A percentile compares a stretch with the other conserved stretches of the same genome.
phyloP scores from a whole-genome alignment of 352 stramenopile species.

The Pythium dissimile region DNA sequence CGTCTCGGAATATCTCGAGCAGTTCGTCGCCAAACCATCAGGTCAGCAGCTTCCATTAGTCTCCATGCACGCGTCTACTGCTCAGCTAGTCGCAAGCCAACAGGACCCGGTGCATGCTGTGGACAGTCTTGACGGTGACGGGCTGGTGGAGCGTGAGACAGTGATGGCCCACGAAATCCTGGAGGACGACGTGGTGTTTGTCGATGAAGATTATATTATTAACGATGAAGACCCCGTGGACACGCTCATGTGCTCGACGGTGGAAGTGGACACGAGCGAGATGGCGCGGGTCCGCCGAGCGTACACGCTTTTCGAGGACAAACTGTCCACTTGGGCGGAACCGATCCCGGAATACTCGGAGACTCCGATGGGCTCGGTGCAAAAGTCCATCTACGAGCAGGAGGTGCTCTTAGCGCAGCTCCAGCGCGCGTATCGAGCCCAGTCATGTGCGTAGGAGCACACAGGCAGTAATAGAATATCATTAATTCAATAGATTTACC shows the following conservation, averaged over 20 bases:
- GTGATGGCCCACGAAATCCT: background rate
- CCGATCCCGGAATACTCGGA: no score
- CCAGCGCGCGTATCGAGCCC: background rate
- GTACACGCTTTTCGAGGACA: no score
- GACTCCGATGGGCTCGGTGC: background rate
- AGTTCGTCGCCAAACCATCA: no score
- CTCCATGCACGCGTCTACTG: no score
- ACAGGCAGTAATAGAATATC: background rate
- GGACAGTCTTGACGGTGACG: no score
- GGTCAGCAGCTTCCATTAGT: no score
- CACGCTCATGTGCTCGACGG: background rate
- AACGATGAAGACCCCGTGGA: no score
- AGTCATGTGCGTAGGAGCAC: background rate
- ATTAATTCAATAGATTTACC: background rate
- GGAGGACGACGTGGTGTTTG: background rate
- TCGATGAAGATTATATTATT: background rate
- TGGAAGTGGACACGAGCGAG: slow-evolving; percentile 2
- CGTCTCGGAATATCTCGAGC: no score
- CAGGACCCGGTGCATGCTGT: no score
- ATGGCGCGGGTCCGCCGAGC: background rate
- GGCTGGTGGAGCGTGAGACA: no score
- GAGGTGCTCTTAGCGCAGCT: background rate
- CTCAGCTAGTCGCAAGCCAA: no score
- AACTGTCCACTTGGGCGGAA: no score
- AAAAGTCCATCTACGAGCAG: background rate